Evolutionary conservation across 805 yeast genomes (phyloP), one percentile per base, ranked within the genome.

Genomic region (Kurtzmaniella fragi): DNA sequence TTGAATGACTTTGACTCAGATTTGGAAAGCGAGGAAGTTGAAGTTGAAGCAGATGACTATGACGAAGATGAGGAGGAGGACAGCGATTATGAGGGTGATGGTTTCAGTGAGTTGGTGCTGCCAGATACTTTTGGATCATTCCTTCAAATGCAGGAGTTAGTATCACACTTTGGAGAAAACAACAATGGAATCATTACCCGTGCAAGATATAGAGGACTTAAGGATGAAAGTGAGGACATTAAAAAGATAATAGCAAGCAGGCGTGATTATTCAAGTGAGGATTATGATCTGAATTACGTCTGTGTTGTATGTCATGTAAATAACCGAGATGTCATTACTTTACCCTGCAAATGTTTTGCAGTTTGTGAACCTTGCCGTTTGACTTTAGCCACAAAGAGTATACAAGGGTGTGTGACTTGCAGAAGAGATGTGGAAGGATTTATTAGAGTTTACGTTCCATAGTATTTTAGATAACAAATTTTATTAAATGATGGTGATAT

Each of bases 261-360:
- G 25, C 25, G 25, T 14, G 49, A 45, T 8, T 49, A 45, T 16
- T 52, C 48, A 12, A 57, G 56, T 2, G 64, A 58, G 6, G 65
- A 59, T 6, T 46, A 57, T 5, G 57, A 57, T 20, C 49, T 61
- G 2, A 56, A 67, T 16, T 47, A 77, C 5, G 65, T 67, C 5
- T 89, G 97, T 61, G 95, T 86, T 5, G 82, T 90, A 2, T 90
- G 97, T 56, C 91, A 84, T 48, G 70, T 73, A 4, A 78, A 82
- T 42, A 75, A 79, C 4, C 70, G 96, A 47, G 84, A 82, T 41
- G 76, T 90, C 31, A 80, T 90, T 7, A 66, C 91, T 2, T 90
- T 97, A 97, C 97, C 97, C 0, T 90, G 97, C 56, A 77, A 79
- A 49, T 90, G 97, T 58, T 77, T 90, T 40, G 89, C 95, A 0